These are phyloP conservation scores for Serendipita sp. DNA, from an alignment of 768 basidiomycete species.

Conservation along the genomic window DNA sequence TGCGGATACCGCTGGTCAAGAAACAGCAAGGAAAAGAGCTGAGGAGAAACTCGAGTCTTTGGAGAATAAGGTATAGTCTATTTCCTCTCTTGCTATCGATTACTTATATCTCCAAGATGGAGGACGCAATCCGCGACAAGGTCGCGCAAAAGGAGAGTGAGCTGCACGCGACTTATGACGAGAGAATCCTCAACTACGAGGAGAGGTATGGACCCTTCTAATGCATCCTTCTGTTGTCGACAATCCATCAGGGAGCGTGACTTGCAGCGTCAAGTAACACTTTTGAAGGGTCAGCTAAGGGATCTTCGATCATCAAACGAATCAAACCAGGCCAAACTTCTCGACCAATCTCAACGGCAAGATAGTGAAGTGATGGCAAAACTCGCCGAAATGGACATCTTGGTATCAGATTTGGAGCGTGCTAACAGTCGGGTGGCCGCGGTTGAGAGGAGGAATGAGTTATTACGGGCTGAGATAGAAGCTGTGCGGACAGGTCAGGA, in stretches of 20 bases:
- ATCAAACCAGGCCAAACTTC: slow-evolving; percentile 77
- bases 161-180: slow-evolving; percentile 91
- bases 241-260: slow-evolving; percentile 64
- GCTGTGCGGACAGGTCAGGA: slow-evolving; percentile 67
- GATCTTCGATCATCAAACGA: slow-evolving; percentile 87
- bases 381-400: slow-evolving; percentile 86
- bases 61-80: slow-evolving; percentile 54
- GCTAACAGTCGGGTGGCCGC: slow-evolving; percentile 89
- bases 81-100: background rate
- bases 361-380: slow-evolving; percentile 79
- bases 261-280: slow-evolving; percentile 76
- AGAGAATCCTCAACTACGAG: slow-evolving; percentile 88
- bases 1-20: slow-evolving; percentile 45
- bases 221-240: background rate
- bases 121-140: slow-evolving; percentile 76
- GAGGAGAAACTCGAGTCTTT: slow-evolving; percentile 60
- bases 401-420: slow-evolving; percentile 82
- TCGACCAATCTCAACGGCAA: slow-evolving; percentile 83
- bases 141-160: slow-evolving; percentile 91
- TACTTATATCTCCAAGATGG: slow-evolving; percentile 51
- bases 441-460: slow-evolving; percentile 89
- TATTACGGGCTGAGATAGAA: slow-evolving; percentile 92
- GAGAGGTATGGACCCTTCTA: slow-evolving; percentile 47
- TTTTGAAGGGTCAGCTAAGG: slow-evolving; percentile 75
- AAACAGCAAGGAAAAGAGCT: slow-evolving; percentile 59